Conservation (phyloP, 2,329 filamentous ascomycete species). For the Curvularia eragrostidis region DNA sequence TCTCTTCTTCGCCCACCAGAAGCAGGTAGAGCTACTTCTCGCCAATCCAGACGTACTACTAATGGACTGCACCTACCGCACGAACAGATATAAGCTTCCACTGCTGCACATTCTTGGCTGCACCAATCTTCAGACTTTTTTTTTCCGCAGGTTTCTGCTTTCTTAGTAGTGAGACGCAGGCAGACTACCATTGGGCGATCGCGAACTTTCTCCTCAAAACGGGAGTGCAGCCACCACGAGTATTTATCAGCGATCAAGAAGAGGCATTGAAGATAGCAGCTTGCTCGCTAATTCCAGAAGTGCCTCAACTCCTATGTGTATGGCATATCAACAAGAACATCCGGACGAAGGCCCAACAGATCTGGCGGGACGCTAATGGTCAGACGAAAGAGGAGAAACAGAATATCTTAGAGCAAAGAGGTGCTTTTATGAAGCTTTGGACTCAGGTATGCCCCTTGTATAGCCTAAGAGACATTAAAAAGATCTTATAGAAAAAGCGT, state of each 20-base stretch:
- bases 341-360: conserved; percentile 20
- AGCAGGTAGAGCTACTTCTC: too few species aligned
- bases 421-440: conserved; percentile 20
- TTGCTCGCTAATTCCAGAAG: conserved; percentile 10
- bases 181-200: conserved; percentile 22
- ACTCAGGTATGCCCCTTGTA: conserved; percentile 19
- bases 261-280: conserved; percentile 21
- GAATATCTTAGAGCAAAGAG: conserved; percentile 14
- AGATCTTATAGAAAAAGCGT: too few species aligned
- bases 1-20: too few species aligned
- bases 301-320: conserved; percentile 19
- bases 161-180: conserved; percentile 15
- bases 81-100: too few species aligned
- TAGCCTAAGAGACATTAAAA: too few species aligned
- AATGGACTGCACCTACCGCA: too few species aligned
- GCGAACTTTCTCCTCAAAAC: conserved; percentile 20
- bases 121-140: conserved; percentile 21
- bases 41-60: too few species aligned
- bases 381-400: conserved; percentile 19
- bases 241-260: conserved; percentile 21
- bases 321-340: conserved; percentile 25
- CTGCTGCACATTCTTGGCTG: too few species aligned
- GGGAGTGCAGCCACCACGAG: conserved; percentile 17
- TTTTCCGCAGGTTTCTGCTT: conserved; percentile 25
- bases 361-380: conserved; percentile 16